These are phyloP conservation scores for Flammula alnicola DNA, from an alignment of 1,284 basidiomycete genomes.

Conservation along the genomic window DNA sequence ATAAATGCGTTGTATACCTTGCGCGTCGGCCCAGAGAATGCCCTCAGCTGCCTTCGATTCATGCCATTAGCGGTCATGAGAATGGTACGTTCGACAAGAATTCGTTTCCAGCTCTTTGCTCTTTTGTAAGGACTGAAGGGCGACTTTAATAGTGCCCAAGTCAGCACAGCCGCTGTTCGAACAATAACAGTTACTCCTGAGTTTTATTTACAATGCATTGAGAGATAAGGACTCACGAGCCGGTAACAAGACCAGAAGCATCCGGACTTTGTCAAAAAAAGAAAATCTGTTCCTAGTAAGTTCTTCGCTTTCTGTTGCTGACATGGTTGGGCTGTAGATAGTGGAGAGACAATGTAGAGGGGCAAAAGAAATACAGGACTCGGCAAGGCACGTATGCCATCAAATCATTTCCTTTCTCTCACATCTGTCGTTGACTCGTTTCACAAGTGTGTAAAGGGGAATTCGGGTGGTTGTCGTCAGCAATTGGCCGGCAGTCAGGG, in stretches of 20 bases:
- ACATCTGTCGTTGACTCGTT: too few relatives aligned
- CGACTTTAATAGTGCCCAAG: slow-evolving; percentile 16
- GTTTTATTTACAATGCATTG: neutral
- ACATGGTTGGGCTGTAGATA: neutral
- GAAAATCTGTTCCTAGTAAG: slow-evolving; percentile 18
- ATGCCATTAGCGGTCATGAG: neutral
- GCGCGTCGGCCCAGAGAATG: slow-evolving; percentile 21
- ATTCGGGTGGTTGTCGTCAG: too few relatives aligned
- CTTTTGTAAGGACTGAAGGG: slow-evolving; percentile 18
- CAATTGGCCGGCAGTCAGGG: too few relatives aligned
- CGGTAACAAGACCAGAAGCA: slow-evolving; percentile 8
- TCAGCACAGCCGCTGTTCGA: slow-evolving; percentile 12
- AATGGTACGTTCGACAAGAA: slow-evolving; percentile 5
- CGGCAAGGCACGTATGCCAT: too few relatives aligned
- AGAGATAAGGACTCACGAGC: slow-evolving; percentile 12
- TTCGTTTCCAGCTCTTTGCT: slow-evolving; percentile 14
- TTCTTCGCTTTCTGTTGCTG: slow-evolving; percentile 3
- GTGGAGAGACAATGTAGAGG: neutral
- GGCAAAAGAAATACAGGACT: neutral
- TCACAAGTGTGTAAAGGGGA: too few relatives aligned
- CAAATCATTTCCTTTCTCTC: too few relatives aligned
- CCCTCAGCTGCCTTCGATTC: slow-evolving; percentile 18
- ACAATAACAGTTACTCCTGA: neutral
- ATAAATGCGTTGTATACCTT: slow-evolving; percentile 22
- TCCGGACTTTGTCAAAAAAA: slow-evolving; percentile 12